Conservation (phyloP, 2,329 filamentous ascomycete species). For the Plectosphaerella cucumerina region DNA sequence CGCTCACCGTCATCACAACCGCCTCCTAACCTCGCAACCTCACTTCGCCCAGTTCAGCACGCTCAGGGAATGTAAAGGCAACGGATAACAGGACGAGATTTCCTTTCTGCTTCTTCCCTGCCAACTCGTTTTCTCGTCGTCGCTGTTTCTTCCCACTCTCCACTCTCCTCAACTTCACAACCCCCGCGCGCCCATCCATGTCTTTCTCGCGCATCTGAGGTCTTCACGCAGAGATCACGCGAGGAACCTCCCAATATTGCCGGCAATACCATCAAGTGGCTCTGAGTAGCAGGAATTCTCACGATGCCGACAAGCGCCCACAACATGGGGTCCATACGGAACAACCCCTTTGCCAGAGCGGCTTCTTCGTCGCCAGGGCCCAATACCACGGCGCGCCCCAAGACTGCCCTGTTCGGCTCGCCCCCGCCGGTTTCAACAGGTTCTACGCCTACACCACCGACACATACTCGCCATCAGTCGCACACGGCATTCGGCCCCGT, state of each 20-base stretch:
- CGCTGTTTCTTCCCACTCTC: too few species aligned
- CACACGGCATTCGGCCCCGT: slow-evolving; percentile 45
- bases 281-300: slow-evolving; percentile 7
- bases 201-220: neutral
- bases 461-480: slow-evolving; percentile 67
- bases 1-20: neutral
- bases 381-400: slow-evolving; percentile 54
- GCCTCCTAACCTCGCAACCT: too few species aligned
- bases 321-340: slow-evolving; percentile 68
- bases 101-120: neutral
- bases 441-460: slow-evolving; percentile 32
- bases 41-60: too few species aligned
- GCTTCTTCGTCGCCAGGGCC: slow-evolving; percentile 63
- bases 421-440: slow-evolving; percentile 39
- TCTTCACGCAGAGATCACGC: neutral
- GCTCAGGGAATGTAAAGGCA: neutral
- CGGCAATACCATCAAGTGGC: neutral
- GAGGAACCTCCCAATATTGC: neutral
- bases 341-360: slow-evolving; percentile 73
- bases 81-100: neutral
- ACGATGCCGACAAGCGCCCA: slow-evolving; percentile 43
- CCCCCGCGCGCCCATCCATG: neutral
- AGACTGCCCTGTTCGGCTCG: slow-evolving; percentile 70
- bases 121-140: neutral
- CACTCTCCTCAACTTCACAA: neutral